Percentiles rank a stretch among this genome's conserved stretches.
phyloP scores from a whole-genome alignment of 1,139 yeast genomes.

The Geotrichum reessii region DNA sequence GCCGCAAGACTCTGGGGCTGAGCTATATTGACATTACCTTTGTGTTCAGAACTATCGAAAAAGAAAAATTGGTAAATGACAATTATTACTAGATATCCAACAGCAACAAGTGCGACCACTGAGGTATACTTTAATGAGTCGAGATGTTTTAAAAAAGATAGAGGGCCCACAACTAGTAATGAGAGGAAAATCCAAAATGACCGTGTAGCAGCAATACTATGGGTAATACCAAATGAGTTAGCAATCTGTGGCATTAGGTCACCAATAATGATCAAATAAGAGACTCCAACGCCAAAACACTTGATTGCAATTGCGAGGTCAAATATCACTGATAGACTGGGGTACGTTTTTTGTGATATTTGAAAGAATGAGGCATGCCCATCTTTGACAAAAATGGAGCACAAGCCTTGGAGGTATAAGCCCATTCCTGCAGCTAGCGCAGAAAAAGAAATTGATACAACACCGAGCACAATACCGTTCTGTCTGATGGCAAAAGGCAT shows the following conservation, averaged over 20 bases:
- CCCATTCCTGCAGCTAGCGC: constrained; percentile 80
- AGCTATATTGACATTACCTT: constrained; percentile 52
- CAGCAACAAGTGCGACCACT: constrained; percentile 73
- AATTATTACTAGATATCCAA: constrained; percentile 69
- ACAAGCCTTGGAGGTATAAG: constrained; percentile 67
- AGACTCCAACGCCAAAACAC: constrained; percentile 89
- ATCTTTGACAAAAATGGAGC: constrained; percentile 59
- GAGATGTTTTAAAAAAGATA: constrained; percentile 64
- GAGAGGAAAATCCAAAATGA: constrained; percentile 64
- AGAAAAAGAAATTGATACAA: constrained; percentile 58
- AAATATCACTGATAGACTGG: constrained; percentile 71
- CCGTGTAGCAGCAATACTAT: constrained; percentile 28
- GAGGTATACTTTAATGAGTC: constrained; percentile 86
- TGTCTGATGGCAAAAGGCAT: constrained; percentile 84
- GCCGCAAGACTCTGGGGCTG: constrained; percentile 54
- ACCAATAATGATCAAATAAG: constrained; percentile 83
- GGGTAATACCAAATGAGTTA: constrained; percentile 25
- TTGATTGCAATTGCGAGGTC: constrained; percentile 85
- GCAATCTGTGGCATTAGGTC: constrained; percentile 70
- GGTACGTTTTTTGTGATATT: constrained; percentile 77
- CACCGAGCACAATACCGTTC: constrained; percentile 75
- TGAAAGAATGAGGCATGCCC: constrained; percentile 85
- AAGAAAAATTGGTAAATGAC: constrained; percentile 59
- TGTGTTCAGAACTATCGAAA: constrained; percentile 41
- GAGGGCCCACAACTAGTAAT: constrained; percentile 61